Evolutionary conservation across 192 early-diverging fungal species (phyloP).

Genomic region (Linnemannia hyalina): DNA sequence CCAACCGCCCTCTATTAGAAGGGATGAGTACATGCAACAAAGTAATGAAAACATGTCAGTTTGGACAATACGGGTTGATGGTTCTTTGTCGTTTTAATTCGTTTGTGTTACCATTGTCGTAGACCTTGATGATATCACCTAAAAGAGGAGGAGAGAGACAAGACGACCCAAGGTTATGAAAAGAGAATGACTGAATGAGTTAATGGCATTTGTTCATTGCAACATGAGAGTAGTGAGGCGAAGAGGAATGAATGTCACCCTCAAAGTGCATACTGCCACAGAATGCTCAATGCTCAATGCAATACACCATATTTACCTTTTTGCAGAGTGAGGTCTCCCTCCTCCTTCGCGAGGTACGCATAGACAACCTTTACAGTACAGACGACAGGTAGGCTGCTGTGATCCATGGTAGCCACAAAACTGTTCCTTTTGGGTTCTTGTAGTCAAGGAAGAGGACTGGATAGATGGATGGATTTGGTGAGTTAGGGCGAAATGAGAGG

Average conservation of each 20-base stretch:
- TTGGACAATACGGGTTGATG: too few relatives aligned
- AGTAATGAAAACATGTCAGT: background rate
- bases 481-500: background rate
- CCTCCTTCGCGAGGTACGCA: constrained; percentile 41
- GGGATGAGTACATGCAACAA: background rate
- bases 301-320: constrained; percentile 26
- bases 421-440: background rate
- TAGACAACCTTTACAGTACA: constrained; percentile 46
- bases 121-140: constrained; percentile 53
- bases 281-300: background rate
- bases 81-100: background rate
- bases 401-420: constrained; percentile 7
- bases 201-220: background rate
- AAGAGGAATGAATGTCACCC: background rate
- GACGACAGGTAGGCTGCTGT: constrained; percentile 21
- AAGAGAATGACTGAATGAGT: background rate
- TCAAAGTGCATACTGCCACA: background rate
- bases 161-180: background rate
- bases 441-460: background rate
- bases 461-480: background rate
- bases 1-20: constrained; percentile 45
- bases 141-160: background rate
- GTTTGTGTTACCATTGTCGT: constrained; percentile 45
- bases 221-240: background rate
- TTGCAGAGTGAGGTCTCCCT: constrained; percentile 34